Conservation (phyloP, 768 basidiomycete species). For the Naganishia vaughanmartiniae region DNA sequence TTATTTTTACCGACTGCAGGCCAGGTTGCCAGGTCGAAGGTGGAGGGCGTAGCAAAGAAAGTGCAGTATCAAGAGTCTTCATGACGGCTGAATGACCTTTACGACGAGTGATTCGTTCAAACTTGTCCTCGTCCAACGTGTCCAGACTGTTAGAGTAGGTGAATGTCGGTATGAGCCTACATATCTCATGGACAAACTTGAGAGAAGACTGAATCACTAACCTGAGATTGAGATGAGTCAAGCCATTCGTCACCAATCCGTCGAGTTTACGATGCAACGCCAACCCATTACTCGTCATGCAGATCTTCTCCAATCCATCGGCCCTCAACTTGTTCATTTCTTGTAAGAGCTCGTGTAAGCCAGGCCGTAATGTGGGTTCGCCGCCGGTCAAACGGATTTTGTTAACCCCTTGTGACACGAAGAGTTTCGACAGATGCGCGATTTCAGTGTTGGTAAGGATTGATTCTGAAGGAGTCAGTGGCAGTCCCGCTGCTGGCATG, state of each 20-base stretch:
- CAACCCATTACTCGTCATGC: slow-evolving; percentile 82
- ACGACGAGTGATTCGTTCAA: slow-evolving; percentile 80
- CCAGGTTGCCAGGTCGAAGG: slow-evolving; percentile 45
- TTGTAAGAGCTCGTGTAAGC: slow-evolving; percentile 69
- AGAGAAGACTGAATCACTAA: slow-evolving; percentile 47
- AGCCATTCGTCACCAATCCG: slow-evolving; percentile 64
- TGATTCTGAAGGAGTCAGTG: slow-evolving; percentile 67
- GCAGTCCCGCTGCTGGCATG: slow-evolving; percentile 78
- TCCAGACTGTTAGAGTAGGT: slow-evolving; percentile 61
- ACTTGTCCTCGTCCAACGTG: slow-evolving; percentile 80
- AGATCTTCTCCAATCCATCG: slow-evolving; percentile 69
- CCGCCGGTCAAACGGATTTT: slow-evolving; percentile 88
- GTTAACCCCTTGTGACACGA: slow-evolving; percentile 75
- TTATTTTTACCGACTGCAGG: slow-evolving; percentile 71
- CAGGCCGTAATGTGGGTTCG: slow-evolving; percentile 79
- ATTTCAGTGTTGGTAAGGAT: slow-evolving; percentile 75
- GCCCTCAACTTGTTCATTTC: slow-evolving; percentile 59
- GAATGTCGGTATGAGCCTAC: not conserved
- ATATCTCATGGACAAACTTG: not conserved
- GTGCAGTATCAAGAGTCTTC: slow-evolving; percentile 64
- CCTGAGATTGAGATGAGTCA: slow-evolving; percentile 68
- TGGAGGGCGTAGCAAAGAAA: slow-evolving; percentile 45
- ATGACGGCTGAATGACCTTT: slow-evolving; percentile 68
- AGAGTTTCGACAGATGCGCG: slow-evolving; percentile 68
- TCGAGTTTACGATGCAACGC: slow-evolving; percentile 67